These are phyloP conservation scores for Paecilomyces sp. DNA, from an alignment of 2,329 filamentous ascomycete species.

Conservation along the genomic window DNA sequence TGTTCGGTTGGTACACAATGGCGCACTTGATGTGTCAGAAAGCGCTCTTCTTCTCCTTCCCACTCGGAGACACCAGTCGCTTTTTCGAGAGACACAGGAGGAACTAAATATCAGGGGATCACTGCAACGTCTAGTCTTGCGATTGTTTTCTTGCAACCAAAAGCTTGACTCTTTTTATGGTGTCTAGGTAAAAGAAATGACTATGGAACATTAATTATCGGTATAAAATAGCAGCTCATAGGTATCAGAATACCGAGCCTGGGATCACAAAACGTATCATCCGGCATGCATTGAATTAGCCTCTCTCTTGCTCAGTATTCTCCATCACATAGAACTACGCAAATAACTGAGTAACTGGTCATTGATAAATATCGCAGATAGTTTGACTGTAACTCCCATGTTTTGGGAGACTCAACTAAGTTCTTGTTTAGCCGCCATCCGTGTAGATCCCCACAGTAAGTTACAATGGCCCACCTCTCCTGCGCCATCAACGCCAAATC, in stretches of 20 bases:
- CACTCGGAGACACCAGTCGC: conserved; percentile 36
- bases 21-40: conserved; percentile 37
- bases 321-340: background rate
- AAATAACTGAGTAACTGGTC: background rate
- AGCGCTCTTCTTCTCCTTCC: conserved; percentile 27
- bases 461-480: background rate
- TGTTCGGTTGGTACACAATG: conserved; percentile 42
- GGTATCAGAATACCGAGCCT: background rate
- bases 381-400: background rate
- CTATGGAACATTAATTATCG: background rate
- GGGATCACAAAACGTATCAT: background rate
- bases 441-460: background rate
- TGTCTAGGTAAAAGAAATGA: background rate
- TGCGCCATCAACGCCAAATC: background rate
- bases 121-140: background rate
- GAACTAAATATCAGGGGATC: background rate
- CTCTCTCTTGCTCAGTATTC: background rate
- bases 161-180: background rate
- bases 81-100: conserved; percentile 29
- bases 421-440: background rate
- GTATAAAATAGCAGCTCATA: background rate
- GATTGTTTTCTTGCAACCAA: background rate
- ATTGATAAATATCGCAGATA: background rate
- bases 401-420: background rate
- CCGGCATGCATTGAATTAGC: background rate